These are phyloP conservation scores for Talaromyces nanjingensis DNA, from an alignment of 495 filamentous ascomycete genomes.

Conservation along the genomic window DNA sequence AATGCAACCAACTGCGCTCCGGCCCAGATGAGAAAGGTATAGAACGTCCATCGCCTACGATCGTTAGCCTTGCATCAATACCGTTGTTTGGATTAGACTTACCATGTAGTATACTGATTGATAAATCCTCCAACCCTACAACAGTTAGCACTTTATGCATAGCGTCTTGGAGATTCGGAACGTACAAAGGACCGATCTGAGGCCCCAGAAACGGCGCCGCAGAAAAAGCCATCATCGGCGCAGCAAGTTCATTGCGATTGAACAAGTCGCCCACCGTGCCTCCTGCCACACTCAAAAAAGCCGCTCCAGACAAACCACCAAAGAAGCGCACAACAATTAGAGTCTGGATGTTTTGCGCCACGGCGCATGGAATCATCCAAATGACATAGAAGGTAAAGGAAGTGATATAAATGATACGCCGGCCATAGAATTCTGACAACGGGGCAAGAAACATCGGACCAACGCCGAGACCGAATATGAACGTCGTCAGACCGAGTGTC, in stretches of 20 bases:
- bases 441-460: slow-evolving; percentile 68
- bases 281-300: slow-evolving; percentile 85
- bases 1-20: slow-evolving; percentile 54
- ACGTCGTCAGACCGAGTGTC: slow-evolving; percentile 72
- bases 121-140: slow-evolving; percentile 60
- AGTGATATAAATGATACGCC: slow-evolving; percentile 72
- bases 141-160: slow-evolving; percentile 17
- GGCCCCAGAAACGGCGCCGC: slow-evolving; percentile 67
- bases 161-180: slow-evolving; percentile 31
- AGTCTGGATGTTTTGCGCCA: slow-evolving; percentile 76
- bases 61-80: background rate
- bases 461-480: slow-evolving; percentile 64
- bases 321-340: slow-evolving; percentile 81
- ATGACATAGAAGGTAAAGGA: slow-evolving; percentile 76
- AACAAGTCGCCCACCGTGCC: slow-evolving; percentile 92
- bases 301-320: slow-evolving; percentile 74
- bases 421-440: slow-evolving; percentile 76
- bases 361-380: slow-evolving; percentile 82
- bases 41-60: slow-evolving; percentile 77
- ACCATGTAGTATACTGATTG: slow-evolving; percentile 70
- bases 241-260: slow-evolving; percentile 60
- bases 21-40: slow-evolving; percentile 79
- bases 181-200: slow-evolving; percentile 34
- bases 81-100: background rate
- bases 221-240: slow-evolving; percentile 81